Evolutionary conservation across 257 asterid species (phyloP).

Genomic region (Primulina huaijiensis): DNA sequence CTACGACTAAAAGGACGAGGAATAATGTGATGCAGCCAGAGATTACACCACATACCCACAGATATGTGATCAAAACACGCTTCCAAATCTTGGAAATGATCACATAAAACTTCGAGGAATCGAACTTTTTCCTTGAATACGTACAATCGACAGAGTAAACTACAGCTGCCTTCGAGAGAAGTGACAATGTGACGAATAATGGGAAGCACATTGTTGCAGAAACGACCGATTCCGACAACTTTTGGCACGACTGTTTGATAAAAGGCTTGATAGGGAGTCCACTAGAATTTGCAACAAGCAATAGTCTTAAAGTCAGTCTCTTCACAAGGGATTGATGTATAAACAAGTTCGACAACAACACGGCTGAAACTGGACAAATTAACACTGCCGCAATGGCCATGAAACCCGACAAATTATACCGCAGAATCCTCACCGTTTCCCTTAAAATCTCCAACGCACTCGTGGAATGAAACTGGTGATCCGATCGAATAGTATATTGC

Average conservation of each 20-base stretch:
- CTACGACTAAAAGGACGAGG: slow-evolving; percentile 41
- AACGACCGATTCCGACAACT: slow-evolving; percentile 60
- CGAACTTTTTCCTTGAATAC: slow-evolving; percentile 63
- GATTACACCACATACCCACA: slow-evolving; percentile 65
- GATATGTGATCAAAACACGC: slow-evolving; percentile 58
- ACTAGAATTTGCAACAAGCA: slow-evolving; percentile 66
- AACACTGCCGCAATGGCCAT: slow-evolving; percentile 59
- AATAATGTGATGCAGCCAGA: slow-evolving; percentile 58
- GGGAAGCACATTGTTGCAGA: slow-evolving; percentile 72
- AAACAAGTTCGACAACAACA: slow-evolving; percentile 63
- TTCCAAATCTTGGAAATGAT: slow-evolving; percentile 70
- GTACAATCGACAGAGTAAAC: slow-evolving; percentile 89
- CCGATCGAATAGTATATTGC: slow-evolving; percentile 30
- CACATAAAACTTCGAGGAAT: slow-evolving; percentile 45
- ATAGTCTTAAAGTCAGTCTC: slow-evolving; percentile 43
- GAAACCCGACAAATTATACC: slow-evolving; percentile 65
- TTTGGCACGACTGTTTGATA: slow-evolving; percentile 68
- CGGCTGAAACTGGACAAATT: slow-evolving; percentile 79
- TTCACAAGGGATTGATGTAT: slow-evolving; percentile 61
- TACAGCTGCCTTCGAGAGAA: slow-evolving; percentile 80
- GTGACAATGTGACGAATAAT: slow-evolving; percentile 49
- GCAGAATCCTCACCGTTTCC: slow-evolving; percentile 75
- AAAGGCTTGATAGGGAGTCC: slow-evolving; percentile 77
- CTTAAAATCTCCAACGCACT: slow-evolving; percentile 74
- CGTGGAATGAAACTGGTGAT: slow-evolving; percentile 55